Evolutionary conservation across 2,329 filamentous ascomycete species (phyloP), one percentile per base, ranked within the genome.

Genomic region (Trichoderma sp.): DNA sequence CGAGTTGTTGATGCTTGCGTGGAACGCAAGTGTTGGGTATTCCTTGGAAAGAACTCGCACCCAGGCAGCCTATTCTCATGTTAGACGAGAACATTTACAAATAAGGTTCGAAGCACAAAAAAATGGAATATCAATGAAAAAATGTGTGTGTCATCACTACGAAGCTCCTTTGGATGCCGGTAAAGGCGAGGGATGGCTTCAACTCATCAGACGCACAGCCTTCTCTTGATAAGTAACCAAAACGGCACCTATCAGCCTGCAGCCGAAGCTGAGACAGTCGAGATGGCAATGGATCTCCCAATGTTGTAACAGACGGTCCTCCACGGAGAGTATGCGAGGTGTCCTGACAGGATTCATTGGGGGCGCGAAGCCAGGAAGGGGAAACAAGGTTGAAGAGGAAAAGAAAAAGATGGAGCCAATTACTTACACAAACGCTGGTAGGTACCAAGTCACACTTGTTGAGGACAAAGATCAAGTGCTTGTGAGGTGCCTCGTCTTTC

Each of bases 101-200:
- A n/a, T 12, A 15, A 21, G 18, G 43, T 8, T 28, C 39, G 12
- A 30, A 18, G 14, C 8, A 18, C 12, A 32, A 60, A 18, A 57
- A 51, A 26, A 71, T 12, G 53, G 30, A 57, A 7, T 7, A 15
- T 58, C 15, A 28, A 58, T 30, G 56, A 34, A 75, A 79, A 79
- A 77, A 83, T 87, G 85, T 99, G 89, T 95, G 95, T 92, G 92
- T 93, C 93, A 92, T 93, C 92, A 98, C 96, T 99, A 99, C 97
- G 96, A 98, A 93, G 87, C 88, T 89, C 89, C 92, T 90, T 95
- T 84, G 84, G 84, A 87, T 87, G 83, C 77, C 80, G 81, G 71
- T 53, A 74, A 70, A 72, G 85, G 88, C 84, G 87, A 89, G 89
- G 89, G 88, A 89, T 90, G 89, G 86, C 86, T 92, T 98, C 96